A percentile compares a stretch with the other conserved stretches of the same genome.
Evolutionary conservation across 305 asterid genomes (phyloP).

Genomic region (Vinca major): DNA sequence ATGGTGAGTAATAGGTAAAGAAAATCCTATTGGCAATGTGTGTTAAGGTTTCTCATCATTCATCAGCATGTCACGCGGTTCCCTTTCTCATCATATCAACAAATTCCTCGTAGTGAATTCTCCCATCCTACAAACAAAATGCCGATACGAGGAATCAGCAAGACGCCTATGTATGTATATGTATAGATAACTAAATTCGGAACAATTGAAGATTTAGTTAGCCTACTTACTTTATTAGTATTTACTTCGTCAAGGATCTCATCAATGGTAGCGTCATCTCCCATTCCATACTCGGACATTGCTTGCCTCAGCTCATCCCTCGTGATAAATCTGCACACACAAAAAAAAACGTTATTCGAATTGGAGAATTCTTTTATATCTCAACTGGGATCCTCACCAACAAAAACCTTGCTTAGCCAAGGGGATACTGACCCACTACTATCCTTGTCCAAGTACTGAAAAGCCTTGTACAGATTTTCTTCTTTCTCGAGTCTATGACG

Average conservation of each 20-base stretch:
- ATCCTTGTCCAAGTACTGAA: conserved; percentile 66
- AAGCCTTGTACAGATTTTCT: conserved; percentile 61
- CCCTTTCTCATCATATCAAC: conserved; percentile 80
- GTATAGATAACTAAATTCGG: neutral
- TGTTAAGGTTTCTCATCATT: neutral
- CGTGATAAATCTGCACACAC: conserved; percentile 46
- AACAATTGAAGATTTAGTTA: too few species aligned
- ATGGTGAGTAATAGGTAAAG: too few species aligned
- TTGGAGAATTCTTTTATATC: too few species aligned
- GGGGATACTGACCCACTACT: conserved; percentile 46
- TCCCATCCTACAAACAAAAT: conserved; percentile 52
- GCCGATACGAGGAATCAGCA: neutral
- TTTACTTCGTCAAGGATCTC: conserved; percentile 82
- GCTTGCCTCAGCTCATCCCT: conserved; percentile 82
- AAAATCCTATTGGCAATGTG: too few species aligned
- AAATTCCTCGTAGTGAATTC: conserved; percentile 66
- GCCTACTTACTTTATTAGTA: conserved; percentile 44
- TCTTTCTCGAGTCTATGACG: conserved; percentile 75
- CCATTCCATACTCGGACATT: conserved; percentile 75
- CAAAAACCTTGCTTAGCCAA: too few species aligned
- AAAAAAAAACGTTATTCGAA: too few species aligned
- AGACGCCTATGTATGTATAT: too few species aligned
- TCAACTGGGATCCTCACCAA: too few species aligned
- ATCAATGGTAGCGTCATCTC: conserved; percentile 76
- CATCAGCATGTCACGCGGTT: conserved; percentile 29